These are phyloP conservation scores for Aspergillus viridinutans DNA, from an alignment of 2,329 filamentous ascomycete genomes.

Conservation along the genomic window DNA sequence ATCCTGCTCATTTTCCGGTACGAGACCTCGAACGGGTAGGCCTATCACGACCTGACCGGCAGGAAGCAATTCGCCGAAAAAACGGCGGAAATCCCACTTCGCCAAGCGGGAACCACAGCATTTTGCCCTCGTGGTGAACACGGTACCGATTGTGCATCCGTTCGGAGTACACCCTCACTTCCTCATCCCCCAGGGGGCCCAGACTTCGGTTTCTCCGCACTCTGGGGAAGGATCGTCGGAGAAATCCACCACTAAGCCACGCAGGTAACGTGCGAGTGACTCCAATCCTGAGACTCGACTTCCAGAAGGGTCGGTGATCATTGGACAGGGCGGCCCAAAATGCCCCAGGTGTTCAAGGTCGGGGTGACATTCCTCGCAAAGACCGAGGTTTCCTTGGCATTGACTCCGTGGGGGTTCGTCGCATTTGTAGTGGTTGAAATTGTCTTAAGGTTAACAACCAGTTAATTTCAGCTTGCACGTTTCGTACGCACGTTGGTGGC, in stretches of 20 bases:
- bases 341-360: not conserved
- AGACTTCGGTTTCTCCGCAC: constrained; percentile 4
- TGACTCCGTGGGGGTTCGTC: not conserved
- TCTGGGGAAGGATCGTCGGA: constrained; percentile 14
- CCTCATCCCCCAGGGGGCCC: constrained; percentile 6
- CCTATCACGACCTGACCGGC: not conserved
- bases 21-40: not conserved
- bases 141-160: not conserved
- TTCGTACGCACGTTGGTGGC: not conserved
- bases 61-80: not conserved
- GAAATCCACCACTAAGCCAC: constrained; percentile 11
- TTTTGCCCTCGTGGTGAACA: not conserved
- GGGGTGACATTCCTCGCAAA: constrained; percentile 2
- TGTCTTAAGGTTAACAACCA: not conserved
- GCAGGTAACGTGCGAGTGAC: not conserved
- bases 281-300: not conserved
- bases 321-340: not conserved
- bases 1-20: not conserved
- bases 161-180: not conserved
- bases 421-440: not conserved
- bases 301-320: not conserved
- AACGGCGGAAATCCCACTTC: not conserved
- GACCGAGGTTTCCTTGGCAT: not conserved
- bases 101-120: not conserved
- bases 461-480: not conserved